Evolutionary conservation across 192 early-diverging fungal species (phyloP).

Genomic region (Coemansia guatemalensis): DNA sequence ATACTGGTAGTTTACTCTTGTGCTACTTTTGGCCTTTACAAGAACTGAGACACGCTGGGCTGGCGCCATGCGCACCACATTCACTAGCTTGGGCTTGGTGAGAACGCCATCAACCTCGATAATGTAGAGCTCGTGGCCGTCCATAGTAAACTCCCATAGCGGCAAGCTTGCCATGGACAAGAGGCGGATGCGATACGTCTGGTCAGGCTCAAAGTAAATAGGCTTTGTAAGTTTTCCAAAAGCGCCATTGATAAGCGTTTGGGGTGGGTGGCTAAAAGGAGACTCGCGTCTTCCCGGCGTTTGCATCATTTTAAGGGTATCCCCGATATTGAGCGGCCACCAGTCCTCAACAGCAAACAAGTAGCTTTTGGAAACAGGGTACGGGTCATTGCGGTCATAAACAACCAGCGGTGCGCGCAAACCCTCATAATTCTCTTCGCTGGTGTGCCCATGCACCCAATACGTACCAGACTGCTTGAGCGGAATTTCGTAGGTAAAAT

Average conservation of each 20-base stretch:
- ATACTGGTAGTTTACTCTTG: constrained; percentile 63
- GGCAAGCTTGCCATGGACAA: constrained; percentile 71
- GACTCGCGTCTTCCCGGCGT: constrained; percentile 45
- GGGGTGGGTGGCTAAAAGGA: constrained; percentile 56
- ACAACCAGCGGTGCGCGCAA: constrained; percentile 70
- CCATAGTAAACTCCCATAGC: constrained; percentile 71
- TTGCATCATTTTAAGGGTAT: constrained; percentile 50
- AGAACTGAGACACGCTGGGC: constrained; percentile 81
- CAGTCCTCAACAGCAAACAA: constrained; percentile 67
- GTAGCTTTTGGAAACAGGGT: constrained; percentile 62
- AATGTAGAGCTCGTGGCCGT: constrained; percentile 72
- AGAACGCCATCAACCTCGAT: constrained; percentile 78
- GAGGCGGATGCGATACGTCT: constrained; percentile 78
- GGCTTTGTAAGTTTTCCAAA: constrained; percentile 27
- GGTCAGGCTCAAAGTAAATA: constrained; percentile 66
- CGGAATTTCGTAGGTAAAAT: constrained; percentile 67
- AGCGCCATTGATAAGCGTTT: constrained; percentile 64
- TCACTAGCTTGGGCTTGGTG: constrained; percentile 57
- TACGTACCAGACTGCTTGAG: constrained; percentile 74
- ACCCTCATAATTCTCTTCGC: constrained; percentile 77
- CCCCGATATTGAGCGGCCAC: constrained; percentile 56
- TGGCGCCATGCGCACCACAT: constrained; percentile 58
- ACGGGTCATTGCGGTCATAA: constrained; percentile 54
- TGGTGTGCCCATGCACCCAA: constrained; percentile 77
- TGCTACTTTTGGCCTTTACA: constrained; percentile 62